These are phyloP conservation scores for Epichloe sibirici DNA, from an alignment of 2,329 filamentous ascomycete genomes.

Conservation along the genomic window DNA sequence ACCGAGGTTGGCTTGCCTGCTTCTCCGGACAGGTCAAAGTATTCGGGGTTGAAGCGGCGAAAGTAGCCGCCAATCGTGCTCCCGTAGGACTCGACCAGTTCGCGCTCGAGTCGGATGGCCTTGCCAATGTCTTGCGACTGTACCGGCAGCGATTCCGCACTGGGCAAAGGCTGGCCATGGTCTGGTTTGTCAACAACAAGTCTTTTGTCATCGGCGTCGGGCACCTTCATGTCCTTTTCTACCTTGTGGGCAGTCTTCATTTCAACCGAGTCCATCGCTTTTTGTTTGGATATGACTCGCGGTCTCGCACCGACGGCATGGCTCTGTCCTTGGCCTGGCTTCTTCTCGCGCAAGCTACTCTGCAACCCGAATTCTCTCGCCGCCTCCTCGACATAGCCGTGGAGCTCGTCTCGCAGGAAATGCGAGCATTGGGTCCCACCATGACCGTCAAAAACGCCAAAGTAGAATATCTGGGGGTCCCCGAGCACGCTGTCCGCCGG, in stretches of 20 bases:
- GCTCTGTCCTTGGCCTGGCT: constrained; percentile 13
- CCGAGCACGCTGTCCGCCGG: constrained; percentile 67
- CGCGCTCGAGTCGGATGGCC: constrained; percentile 55
- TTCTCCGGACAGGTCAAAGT: constrained; percentile 44
- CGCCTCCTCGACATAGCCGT: constrained; percentile 78
- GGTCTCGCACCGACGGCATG: constrained; percentile 6
- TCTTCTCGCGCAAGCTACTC: constrained; percentile 53
- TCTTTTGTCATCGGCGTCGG: constrained; percentile 17
- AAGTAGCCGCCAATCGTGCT: constrained; percentile 89
- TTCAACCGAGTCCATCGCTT: constrained; percentile 25
- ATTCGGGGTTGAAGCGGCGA: constrained; percentile 70
- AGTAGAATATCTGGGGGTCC: constrained; percentile 95
- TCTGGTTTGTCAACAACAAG: constrained; percentile 23
- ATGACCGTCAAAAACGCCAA: constrained; percentile 92
- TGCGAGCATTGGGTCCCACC: constrained; percentile 80
- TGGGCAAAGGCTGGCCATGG: constrained; percentile 24
- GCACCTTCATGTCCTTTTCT: constrained; percentile 24
- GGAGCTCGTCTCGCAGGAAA: constrained; percentile 73
- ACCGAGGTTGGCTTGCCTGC: constrained; percentile 27
- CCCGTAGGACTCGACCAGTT: constrained; percentile 66
- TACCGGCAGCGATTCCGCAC: constrained; percentile 33
- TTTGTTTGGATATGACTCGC: constrained; percentile 12
- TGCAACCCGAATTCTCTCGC: constrained; percentile 64
- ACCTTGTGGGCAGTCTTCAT: constrained; percentile 38
- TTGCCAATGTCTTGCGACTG: constrained; percentile 43